phyloP scores from a whole-genome alignment of 768 basidiomycete genomes.

The Boletus speciosus region DNA sequence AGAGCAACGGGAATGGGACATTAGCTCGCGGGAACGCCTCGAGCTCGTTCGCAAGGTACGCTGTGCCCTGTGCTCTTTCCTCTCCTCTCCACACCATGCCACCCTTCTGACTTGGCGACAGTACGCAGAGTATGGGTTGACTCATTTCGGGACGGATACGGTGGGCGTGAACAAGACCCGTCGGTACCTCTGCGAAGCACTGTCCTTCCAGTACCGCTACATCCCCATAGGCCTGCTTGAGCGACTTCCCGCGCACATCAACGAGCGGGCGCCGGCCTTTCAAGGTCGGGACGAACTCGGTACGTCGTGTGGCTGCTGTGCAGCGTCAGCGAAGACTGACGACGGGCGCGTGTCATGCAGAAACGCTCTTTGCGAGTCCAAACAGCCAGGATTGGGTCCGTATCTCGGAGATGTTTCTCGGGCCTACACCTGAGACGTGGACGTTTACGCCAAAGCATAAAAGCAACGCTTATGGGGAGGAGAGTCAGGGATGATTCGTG shows the following conservation, averaged over 20 bases:
- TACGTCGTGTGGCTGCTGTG: slow-evolving; percentile 34
- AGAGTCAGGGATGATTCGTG: slow-evolving; percentile 51
- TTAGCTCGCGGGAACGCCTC: slow-evolving; percentile 77
- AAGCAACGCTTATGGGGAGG: slow-evolving; percentile 72
- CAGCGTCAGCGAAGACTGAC: background rate
- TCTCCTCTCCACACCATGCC: background rate
- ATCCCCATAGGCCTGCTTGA: slow-evolving; percentile 92
- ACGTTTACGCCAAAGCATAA: slow-evolving; percentile 91
- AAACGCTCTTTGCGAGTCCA: slow-evolving; percentile 78
- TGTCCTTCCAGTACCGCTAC: slow-evolving; percentile 97
- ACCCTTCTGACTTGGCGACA: slow-evolving; percentile 26
- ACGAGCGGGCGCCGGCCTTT: slow-evolving; percentile 89
- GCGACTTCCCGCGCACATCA: slow-evolving; percentile 71
- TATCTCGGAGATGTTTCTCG: slow-evolving; percentile 94
- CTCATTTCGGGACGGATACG: slow-evolving; percentile 84
- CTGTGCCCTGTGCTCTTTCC: background rate
- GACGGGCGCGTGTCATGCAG: slow-evolving; percentile 36
- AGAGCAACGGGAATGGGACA: slow-evolving; percentile 91
- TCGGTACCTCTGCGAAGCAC: slow-evolving; percentile 89
- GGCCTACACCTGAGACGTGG: slow-evolving; percentile 80
- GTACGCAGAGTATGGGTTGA: slow-evolving; percentile 86
- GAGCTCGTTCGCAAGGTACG: slow-evolving; percentile 73
- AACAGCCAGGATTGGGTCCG: slow-evolving; percentile 87
- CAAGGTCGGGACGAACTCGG: slow-evolving; percentile 85
- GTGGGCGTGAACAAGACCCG: slow-evolving; percentile 88